Base-by-base conservation (phyloP, 163 green algal genomes). In the Chlorella variabilis region DNA sequence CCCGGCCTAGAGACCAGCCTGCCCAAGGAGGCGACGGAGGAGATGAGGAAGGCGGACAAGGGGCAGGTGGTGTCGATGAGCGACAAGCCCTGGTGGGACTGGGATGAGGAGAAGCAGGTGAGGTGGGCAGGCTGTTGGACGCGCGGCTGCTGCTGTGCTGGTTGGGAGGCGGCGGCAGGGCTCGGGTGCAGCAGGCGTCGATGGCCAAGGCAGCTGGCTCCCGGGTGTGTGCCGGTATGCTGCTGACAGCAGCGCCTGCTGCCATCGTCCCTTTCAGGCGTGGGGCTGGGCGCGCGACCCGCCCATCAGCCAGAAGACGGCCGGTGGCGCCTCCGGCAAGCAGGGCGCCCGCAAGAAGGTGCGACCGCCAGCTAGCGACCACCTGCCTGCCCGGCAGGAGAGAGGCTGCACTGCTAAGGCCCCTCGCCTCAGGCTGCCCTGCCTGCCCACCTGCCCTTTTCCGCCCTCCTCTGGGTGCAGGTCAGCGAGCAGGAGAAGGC, bases 261-360 rank as follows among this genome's bases (percentile, higher is more conserved):
- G 25, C 27, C 70, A 8, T 66, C 27, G 3, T 38, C 69, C 11
- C 54, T 8, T 77, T 29, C 68, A 86, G 73, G n/a, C 87, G 77
- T 98, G 94, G 94, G 92, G 90, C 66, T 98, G 94, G 94, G 67
- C 87, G 1, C 78, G 83, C 42, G 69, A 86, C 0, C 51, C 89
- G 38, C 91, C 92, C 17, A 63, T 83, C 45, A 94, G 81, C 73
- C 81, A 90, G 78, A 89, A 92, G 38, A n/a, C 31, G 2, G 71
- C 41, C 15, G 75, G 63, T 51, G 75, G 66, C 5, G 78, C 45
- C 36, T 61, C 80, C 17, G 68, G 77, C 45, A 49, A 68, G 51
- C 89, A 90, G 68, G 80, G 83, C 31, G 51, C 85, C 18, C 88
- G 89, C 68, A 93, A 92, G 75, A 80, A 80, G 73, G 73, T 80